Conservation (phyloP, 2,329 filamentous ascomycete genomes). For the Colletotrichum sp. region DNA sequence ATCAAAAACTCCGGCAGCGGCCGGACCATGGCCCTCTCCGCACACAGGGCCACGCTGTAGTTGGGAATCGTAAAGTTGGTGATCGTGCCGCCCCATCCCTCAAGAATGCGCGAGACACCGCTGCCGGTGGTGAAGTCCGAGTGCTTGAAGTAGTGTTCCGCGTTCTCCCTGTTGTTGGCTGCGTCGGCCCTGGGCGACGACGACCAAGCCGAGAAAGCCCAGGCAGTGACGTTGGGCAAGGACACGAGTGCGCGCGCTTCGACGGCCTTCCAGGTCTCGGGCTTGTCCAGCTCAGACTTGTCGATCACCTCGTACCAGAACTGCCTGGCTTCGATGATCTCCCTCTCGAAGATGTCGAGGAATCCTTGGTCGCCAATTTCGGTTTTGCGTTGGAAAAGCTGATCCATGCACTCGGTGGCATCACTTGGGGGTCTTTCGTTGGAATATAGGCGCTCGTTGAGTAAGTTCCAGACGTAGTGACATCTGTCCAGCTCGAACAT, state of each 20-base stretch:
- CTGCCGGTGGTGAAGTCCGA: slow-evolving; percentile 18
- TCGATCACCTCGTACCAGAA: slow-evolving; percentile 26
- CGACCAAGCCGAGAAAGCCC: slow-evolving; percentile 27
- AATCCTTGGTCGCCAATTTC: slow-evolving; percentile 25
- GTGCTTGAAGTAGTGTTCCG: slow-evolving; percentile 31
- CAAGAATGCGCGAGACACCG: slow-evolving; percentile 26
- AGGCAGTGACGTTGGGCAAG: slow-evolving; percentile 28
- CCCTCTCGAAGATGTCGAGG: slow-evolving; percentile 24
- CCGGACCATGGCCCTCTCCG: slow-evolving; percentile 34
- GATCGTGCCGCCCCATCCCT: slow-evolving; percentile 34
- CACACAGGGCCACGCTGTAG: slow-evolving; percentile 27
- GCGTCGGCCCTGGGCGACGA: slow-evolving; percentile 26
- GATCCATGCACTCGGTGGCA: neutral
- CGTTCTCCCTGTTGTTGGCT: slow-evolving; percentile 29
- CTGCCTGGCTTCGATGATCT: slow-evolving; percentile 24
- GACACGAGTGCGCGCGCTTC: slow-evolving; percentile 26
- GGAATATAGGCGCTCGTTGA: neutral
- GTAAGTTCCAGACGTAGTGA: slow-evolving; percentile 6
- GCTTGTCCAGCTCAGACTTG: slow-evolving; percentile 18
- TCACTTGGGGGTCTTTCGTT: neutral
- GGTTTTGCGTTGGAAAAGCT: slow-evolving; percentile 25
- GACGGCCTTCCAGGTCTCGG: slow-evolving; percentile 22
- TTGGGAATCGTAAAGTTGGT: slow-evolving; percentile 40
- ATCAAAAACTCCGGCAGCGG: slow-evolving; percentile 26
- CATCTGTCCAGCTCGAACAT: slow-evolving; percentile 17